Percentiles rank a stretch among this genome's conserved stretches.
Conservation (phyloP, 2,329 filamentous ascomycete genomes). For the Curvularia lunata region DNA sequence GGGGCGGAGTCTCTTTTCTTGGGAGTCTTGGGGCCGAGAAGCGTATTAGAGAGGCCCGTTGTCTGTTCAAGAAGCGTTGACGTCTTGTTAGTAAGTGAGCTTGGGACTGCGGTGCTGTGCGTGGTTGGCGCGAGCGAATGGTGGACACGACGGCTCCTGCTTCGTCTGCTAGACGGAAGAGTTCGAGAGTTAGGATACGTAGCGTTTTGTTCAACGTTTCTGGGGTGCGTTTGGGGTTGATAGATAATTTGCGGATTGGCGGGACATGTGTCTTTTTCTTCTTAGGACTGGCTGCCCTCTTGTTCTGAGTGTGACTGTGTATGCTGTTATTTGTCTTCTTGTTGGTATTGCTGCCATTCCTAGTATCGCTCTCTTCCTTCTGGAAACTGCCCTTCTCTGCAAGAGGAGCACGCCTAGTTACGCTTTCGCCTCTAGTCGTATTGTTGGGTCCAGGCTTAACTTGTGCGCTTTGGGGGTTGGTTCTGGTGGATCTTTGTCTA, state of each 20-base stretch:
- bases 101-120: background rate
- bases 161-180: slow-evolving; percentile 5
- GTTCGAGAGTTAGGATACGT: background rate
- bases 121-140: background rate
- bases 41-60: background rate
- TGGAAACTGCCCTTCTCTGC: background rate
- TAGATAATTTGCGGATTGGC: slow-evolving; percentile 2
- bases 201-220: background rate
- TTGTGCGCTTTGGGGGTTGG: background rate
- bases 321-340: background rate
- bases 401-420: background rate
- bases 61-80: background rate
- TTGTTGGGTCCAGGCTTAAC: background rate
- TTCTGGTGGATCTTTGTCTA: background rate
- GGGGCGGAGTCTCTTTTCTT: background rate
- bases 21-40: background rate
- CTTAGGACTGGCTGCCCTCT: background rate
- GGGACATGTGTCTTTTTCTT: background rate
- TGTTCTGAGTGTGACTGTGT: background rate
- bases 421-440: background rate
- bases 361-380: background rate
- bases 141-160: background rate
- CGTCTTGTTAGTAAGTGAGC: background rate
- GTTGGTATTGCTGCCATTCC: background rate
- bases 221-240: background rate